A percentile compares a stretch with the other conserved stretches of the same genome.
Conservation (phyloP, 495 filamentous ascomycete species). For the Tirmania nivea region DNA sequence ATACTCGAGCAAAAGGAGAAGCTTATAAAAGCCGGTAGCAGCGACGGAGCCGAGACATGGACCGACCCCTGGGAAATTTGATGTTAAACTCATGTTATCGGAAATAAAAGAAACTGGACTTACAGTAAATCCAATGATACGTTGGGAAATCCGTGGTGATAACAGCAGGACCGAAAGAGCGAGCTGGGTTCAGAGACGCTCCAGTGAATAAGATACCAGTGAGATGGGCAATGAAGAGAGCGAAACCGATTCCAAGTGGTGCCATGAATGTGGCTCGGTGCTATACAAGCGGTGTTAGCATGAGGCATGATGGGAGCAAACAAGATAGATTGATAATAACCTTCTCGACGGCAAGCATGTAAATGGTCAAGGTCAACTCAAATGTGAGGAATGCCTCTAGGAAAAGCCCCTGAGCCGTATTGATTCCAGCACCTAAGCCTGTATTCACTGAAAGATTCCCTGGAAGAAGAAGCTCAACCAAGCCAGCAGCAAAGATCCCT, state of each 20-base stretch:
- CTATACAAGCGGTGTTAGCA: not conserved
- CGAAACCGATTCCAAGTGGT: slow-evolving; percentile 52
- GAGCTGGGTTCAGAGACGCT: slow-evolving; percentile 49
- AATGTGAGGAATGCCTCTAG: slow-evolving; percentile 68
- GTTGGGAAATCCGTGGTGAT: slow-evolving; percentile 40
- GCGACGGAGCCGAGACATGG: slow-evolving; percentile 23
- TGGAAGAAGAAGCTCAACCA: slow-evolving; percentile 21
- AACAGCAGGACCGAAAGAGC: slow-evolving; percentile 48
- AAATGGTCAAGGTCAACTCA: slow-evolving; percentile 53
- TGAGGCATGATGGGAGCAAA: not conserved
- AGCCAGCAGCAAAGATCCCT: slow-evolving; percentile 37
- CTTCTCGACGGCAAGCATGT: slow-evolving; percentile 68
- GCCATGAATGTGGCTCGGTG: slow-evolving; percentile 60
- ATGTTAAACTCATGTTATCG: not conserved
- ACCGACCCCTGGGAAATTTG: slow-evolving; percentile 25
- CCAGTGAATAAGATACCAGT: slow-evolving; percentile 54
- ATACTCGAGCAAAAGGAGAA: slow-evolving; percentile 19
- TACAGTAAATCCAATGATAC: slow-evolving; percentile 51
- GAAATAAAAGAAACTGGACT: slow-evolving; percentile 2
- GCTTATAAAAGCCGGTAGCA: slow-evolving; percentile 17
- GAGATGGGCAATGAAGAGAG: slow-evolving; percentile 49
- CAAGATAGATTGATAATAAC: not conserved
- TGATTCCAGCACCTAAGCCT: slow-evolving; percentile 22
- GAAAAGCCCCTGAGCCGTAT: slow-evolving; percentile 40
- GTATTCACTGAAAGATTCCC: slow-evolving; percentile 11